phyloP scores from a whole-genome alignment of 257 asterid genomes.

The Anisodus tanguticus region DNA sequence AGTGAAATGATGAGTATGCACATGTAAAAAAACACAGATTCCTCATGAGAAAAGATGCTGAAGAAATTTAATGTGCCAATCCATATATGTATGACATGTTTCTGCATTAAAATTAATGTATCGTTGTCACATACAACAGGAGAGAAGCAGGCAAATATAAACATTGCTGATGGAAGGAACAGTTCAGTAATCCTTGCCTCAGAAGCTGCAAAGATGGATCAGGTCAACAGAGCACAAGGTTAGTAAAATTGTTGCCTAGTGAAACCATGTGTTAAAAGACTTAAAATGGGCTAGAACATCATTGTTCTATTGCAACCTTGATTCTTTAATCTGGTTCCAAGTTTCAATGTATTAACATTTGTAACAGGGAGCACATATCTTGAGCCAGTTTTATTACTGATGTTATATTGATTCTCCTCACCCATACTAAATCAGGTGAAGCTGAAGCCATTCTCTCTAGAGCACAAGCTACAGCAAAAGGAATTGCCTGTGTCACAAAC shows the following conservation, averaged over 20 bases:
- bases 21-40: not conserved
- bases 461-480: slow-evolving; percentile 87
- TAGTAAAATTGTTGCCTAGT: not conserved
- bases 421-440: slow-evolving; percentile 59
- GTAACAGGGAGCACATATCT: not conserved
- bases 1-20: not conserved
- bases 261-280: not conserved
- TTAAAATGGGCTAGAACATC: no score
- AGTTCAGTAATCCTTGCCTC: slow-evolving; percentile 29
- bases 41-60: not conserved
- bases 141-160: slow-evolving; percentile 34
- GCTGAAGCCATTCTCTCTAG: slow-evolving; percentile 88
- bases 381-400: not conserved
- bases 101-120: not conserved
- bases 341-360: no score
- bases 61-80: not conserved
- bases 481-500: slow-evolving; percentile 65
- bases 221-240: slow-evolving; percentile 39
- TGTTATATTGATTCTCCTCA: not conserved
- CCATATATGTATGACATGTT: not conserved
- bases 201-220: slow-evolving; percentile 35
- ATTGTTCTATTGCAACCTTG: no score
- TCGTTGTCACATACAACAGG: slow-evolving; percentile 4
- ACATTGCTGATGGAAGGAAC: slow-evolving; percentile 26
- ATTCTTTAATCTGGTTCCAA: no score